These are phyloP conservation scores for Tolypocladium tundrense DNA, from an alignment of 2,329 filamentous ascomycete genomes.

Conservation along the genomic window DNA sequence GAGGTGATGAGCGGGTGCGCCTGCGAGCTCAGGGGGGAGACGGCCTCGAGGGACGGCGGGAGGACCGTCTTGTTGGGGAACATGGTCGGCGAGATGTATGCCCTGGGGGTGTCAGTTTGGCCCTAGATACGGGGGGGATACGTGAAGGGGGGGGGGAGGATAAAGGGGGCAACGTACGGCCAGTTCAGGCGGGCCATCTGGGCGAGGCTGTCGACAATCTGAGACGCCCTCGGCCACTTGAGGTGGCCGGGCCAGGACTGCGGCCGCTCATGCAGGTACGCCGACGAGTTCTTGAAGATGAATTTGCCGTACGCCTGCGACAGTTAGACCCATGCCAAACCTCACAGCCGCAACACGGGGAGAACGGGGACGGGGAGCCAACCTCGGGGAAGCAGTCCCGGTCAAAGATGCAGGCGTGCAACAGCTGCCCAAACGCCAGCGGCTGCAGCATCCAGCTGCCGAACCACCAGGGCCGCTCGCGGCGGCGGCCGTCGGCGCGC, in stretches of 20 bases:
- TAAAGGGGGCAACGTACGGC: constrained; percentile 50
- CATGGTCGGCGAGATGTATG: constrained; percentile 76
- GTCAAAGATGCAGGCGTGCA: constrained; percentile 70
- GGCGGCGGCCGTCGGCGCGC: constrained; percentile 34
- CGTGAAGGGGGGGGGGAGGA: neutral
- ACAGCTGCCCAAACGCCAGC: constrained; percentile 62
- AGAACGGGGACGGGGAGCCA: constrained; percentile 12
- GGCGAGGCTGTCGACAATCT: constrained; percentile 72
- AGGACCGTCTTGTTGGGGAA: constrained; percentile 65
- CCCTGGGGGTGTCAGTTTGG: constrained; percentile 28
- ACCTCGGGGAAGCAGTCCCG: constrained; percentile 60
- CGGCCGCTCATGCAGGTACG: constrained; percentile 70
- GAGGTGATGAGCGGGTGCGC: constrained; percentile 81
- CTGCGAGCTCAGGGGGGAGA: constrained; percentile 69
- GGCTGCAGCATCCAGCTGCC: constrained; percentile 77
- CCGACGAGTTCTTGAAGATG: constrained; percentile 61
- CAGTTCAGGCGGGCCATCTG: constrained; percentile 74
- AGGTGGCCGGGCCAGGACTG: constrained; percentile 53
- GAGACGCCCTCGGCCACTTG: constrained; percentile 64
- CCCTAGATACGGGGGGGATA: too few species aligned
- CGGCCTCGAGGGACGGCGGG: constrained; percentile 51
- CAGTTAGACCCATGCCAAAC: neutral
- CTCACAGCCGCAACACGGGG: neutral
- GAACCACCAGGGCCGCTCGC: constrained; percentile 69
- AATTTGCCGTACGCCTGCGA: constrained; percentile 25